phyloP scores from a whole-genome alignment of 2,329 filamentous ascomycete genomes.

The Sporothrix protearum region DNA sequence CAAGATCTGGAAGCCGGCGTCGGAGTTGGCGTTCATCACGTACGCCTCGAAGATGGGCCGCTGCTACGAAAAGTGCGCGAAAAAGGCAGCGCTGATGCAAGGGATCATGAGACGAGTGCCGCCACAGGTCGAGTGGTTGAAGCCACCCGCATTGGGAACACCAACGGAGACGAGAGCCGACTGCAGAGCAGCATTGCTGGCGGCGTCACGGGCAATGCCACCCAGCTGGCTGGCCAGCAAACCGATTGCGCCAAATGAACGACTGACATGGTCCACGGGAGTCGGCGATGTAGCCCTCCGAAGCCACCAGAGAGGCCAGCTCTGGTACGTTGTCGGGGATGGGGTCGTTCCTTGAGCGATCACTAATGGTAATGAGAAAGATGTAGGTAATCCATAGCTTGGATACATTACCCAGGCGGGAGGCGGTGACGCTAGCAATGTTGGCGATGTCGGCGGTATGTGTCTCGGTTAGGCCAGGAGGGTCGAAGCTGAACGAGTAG shows the following conservation, averaged over 20 bases:
- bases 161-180: not conserved
- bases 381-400: slow-evolving; percentile 37
- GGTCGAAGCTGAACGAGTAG: slow-evolving; percentile 5
- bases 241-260: slow-evolving; percentile 28
- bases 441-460: slow-evolving; percentile 10
- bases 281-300: not conserved
- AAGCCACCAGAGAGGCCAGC: slow-evolving; percentile 23
- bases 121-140: slow-evolving; percentile 17
- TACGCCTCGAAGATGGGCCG: slow-evolving; percentile 37
- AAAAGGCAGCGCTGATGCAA: slow-evolving; percentile 22
- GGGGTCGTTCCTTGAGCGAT: slow-evolving; percentile 30
- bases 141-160: slow-evolving; percentile 2
- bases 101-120: slow-evolving; percentile 2
- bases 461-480: not conserved
- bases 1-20: slow-evolving; percentile 39
- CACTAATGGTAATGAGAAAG: slow-evolving; percentile 29
- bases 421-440: slow-evolving; percentile 37
- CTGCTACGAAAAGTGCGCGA: slow-evolving; percentile 32
- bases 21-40: slow-evolving; percentile 38
- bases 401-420: slow-evolving; percentile 37
- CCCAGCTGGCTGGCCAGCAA: slow-evolving; percentile 29
- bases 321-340: slow-evolving; percentile 33
- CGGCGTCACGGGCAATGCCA: slow-evolving; percentile 25
- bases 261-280: slow-evolving; percentile 10
- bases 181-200: slow-evolving; percentile 10